Percentiles rank a stretch among this genome's conserved stretches.
These are phyloP conservation scores for Triadica sebifera DNA, from an alignment of 345 rosid species.

Conservation along the genomic window DNA sequence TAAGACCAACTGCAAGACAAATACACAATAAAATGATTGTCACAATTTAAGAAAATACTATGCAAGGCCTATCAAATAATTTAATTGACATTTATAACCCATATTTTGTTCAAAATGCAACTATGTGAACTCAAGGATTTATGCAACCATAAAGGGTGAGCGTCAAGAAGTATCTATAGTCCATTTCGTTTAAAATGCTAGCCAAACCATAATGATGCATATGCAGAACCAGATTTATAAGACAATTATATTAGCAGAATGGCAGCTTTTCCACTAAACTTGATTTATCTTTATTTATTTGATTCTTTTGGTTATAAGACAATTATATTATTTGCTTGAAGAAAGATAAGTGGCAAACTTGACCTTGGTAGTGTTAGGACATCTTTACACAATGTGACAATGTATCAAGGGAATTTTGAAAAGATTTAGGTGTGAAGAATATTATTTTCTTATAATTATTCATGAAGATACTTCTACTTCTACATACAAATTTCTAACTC, in stretches of 20 bases:
- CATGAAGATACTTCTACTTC: not conserved
- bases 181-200: not conserved
- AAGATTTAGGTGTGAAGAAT: no score
- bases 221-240: not conserved
- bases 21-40: constrained; percentile 13
- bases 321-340: not conserved
- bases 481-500: not conserved
- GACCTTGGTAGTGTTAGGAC: not conserved
- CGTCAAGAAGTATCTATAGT: not conserved
- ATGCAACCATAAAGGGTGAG: not conserved
- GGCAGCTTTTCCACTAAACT: not conserved
- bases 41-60: constrained; percentile 1
- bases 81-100: not conserved
- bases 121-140: not conserved
- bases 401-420: no score
- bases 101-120: not conserved
- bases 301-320: not conserved
- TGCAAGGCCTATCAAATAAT: not conserved
- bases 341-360: not conserved
- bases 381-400: no score
- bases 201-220: not conserved
- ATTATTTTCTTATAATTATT: not conserved
- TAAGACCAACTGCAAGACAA: constrained; percentile 84
- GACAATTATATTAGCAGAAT: not conserved
- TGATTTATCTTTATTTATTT: not conserved